Evolutionary conservation across 2,329 filamentous ascomycete genomes (phyloP), one percentile per base, ranked within the genome.

Genomic region (Monosporascus sp.): DNA sequence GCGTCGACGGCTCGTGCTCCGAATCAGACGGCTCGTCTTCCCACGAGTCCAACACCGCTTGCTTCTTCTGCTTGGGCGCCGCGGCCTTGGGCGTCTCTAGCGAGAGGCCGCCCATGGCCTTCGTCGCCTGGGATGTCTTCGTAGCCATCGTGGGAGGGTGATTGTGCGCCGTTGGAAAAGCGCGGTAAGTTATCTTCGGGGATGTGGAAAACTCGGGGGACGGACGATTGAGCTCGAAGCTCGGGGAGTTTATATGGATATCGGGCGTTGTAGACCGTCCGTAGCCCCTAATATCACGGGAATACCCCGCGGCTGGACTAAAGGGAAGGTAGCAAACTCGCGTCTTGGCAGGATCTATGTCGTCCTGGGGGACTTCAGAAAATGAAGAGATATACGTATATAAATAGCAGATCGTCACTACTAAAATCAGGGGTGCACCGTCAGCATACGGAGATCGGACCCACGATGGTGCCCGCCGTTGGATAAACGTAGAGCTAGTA

Each of bases 41-140:
- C 88, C 88, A 92, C 44, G 85, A 89, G 58, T 91, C 88, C 50
- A 79, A 81, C 20, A 87, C 73, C n/a, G 55, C 58, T 41, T 69
- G 61, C 57, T 73, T 75, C 53, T 72, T 72, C n/a, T 60, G 41
- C 52, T 65, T 66, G 27, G 49, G 24, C 9, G 48, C 6, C 48
- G 66, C 66, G 47, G 57, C n/a, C 18, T 48, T 52, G 17, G 59
- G 43, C 41, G 62, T 63, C 38, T 65, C 54, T 39, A 70, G 63
- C 4, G 66, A 63, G 14, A 71, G 61, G 45, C 67, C 66, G 22
- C 65, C 60, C 52, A 70, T 61, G 9, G 60, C 61, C 46, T 59
- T 55, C 17, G 62, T 56, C 6, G 60, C 51, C 39, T 58, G 38
- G 17, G 55, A 53, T 50, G 59, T 47, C 35, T 62, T 49, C 11